phyloP scores from a whole-genome alignment of 2,329 filamentous ascomycete species.

The Fusarium sp. region DNA sequence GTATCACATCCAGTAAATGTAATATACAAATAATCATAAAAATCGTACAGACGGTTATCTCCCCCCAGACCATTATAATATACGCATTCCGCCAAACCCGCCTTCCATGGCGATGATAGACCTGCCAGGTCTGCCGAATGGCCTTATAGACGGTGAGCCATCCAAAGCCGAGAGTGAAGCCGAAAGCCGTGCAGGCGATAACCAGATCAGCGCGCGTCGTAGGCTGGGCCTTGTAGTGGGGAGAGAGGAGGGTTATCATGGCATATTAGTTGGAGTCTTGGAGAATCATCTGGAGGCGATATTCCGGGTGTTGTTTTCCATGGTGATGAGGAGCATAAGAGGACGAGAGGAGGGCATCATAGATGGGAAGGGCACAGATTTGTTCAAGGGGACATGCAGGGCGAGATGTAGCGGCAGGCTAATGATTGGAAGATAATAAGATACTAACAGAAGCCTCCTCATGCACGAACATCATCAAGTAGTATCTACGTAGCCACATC shows the following conservation, averaged over 20 bases:
- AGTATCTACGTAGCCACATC: neutral
- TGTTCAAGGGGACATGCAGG: conserved; percentile 13
- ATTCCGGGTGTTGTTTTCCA: conserved; percentile 31
- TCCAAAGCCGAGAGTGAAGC: conserved; percentile 58
- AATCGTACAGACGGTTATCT: conserved; percentile 57
- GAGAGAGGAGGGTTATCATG: conserved; percentile 46
- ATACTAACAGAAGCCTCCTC: conserved; percentile 26
- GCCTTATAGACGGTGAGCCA: conserved; percentile 57
- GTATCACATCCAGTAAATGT: conserved; percentile 44
- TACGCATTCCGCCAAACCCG: conserved; percentile 56
- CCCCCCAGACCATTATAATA: conserved; percentile 63
- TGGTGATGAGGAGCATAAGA: conserved; percentile 3
- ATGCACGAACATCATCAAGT: conserved; percentile 21
- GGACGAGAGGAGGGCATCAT: neutral
- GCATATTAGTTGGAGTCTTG: conserved; percentile 14
- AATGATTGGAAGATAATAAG: conserved; percentile 23
- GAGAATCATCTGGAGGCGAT: conserved; percentile 14
- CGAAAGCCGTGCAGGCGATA: conserved; percentile 53
- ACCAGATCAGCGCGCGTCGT: conserved; percentile 44
- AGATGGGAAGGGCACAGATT: neutral
- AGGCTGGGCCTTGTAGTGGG: conserved; percentile 36
- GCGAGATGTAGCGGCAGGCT: conserved; percentile 22
- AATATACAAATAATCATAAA: conserved; percentile 57
- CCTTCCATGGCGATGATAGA: conserved; percentile 52
- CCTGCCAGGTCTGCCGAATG: conserved; percentile 52